Evolutionary conservation across 2,329 filamentous ascomycete species (phyloP), one percentile per base, ranked within the genome.

Genomic region (Colletotrichum orchidophilum): DNA sequence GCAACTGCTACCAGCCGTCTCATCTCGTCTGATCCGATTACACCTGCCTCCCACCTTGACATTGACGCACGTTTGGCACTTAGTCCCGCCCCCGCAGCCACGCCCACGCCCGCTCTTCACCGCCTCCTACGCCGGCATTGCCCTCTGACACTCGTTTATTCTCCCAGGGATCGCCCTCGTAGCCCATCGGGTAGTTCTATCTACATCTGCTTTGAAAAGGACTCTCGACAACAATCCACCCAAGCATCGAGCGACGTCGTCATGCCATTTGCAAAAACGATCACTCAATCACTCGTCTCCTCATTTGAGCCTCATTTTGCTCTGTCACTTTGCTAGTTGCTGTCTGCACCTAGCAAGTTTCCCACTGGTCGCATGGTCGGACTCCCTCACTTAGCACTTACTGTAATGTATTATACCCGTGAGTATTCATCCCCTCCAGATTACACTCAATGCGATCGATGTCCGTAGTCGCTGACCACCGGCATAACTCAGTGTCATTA

Each of bases 81-180:
- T 50, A 55, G 24, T 71, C 35, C 57, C 52, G 52, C 57, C 58
- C 27, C 64, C 39, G 52, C 57, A 33, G 49, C 65, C 57, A 66
- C 64, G 35, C 62, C 54, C 35, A 66, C 67, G 57, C 50, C 39
- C 18, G 27, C 24, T 50, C 46, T 46, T 72, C 69, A 70, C 62
- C 72, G 65, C 72, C 59, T 66, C 53, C 42, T 58, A 52, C 42
- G 46, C 65, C 63, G 57, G 70, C 54, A 60, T 72, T 46, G 61
- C 58, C 63, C 70, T 70, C 66, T 50, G 26, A 73, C 72, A 57
- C 66, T 73, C 72, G 59, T 73, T 73, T 65, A 54, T 57, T 33
- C 57, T 31, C 60, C 53, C 72, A 65, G 53, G 72, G 72, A 61
- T 73, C 35, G 70, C 35, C 72, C 70, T 70, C 66, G 58, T 55